A percentile compares a stretch with the other conserved stretches of the same genome.
phyloP scores from a whole-genome alignment of 2,329 filamentous ascomycete genomes.

The Claviceps pazoutovae region DNA sequence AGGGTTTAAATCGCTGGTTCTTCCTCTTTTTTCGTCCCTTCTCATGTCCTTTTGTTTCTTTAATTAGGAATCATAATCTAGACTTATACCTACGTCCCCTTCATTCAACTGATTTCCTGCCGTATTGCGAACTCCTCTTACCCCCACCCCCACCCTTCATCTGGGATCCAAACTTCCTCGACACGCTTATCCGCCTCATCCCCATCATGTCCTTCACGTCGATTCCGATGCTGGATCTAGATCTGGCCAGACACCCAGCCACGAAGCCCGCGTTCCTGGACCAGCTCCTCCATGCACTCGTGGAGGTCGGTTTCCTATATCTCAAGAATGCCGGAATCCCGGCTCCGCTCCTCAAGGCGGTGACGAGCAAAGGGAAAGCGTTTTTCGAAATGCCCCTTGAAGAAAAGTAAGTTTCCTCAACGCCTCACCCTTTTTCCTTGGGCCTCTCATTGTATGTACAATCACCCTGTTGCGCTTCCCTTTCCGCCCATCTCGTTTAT shows the following conservation, averaged over 20 bases:
- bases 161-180: too few relatives aligned
- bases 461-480: not conserved
- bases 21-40: too few relatives aligned
- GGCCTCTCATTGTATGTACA: too few relatives aligned
- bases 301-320: conserved; percentile 83
- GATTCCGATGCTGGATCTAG: conserved; percentile 66
- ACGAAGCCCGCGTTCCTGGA: conserved; percentile 61
- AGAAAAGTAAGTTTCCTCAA: conserved; percentile 46
- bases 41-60: too few relatives aligned
- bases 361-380: conserved; percentile 51
- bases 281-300: conserved; percentile 58
- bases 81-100: too few relatives aligned
- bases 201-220: conserved; percentile 55
- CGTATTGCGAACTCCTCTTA: too few relatives aligned
- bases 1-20: too few relatives aligned
- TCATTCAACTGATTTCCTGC: too few relatives aligned
- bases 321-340: conserved; percentile 66
- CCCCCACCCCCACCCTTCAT: too few relatives aligned
- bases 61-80: too few relatives aligned
- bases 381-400: conserved; percentile 67
- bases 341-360: conserved; percentile 47
- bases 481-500: not conserved
- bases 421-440: too few relatives aligned
- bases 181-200: not conserved
- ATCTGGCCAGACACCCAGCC: conserved; percentile 44